Evolutionary conservation across 176 grass and related monocot species (phyloP).

Genomic region (Saccharum spontaneum): DNA sequence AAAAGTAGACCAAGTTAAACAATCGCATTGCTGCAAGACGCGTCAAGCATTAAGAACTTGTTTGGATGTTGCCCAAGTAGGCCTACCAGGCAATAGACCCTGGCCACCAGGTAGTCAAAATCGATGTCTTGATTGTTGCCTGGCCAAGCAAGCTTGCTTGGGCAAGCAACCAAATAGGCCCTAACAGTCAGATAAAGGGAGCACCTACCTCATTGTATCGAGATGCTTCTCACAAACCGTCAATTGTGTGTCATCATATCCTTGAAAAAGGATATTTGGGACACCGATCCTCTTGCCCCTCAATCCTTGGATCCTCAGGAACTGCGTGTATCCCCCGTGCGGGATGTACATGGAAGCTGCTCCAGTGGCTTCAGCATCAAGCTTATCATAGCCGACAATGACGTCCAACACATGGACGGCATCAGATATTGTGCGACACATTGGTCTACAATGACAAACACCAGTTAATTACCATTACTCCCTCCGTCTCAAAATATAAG

Average conservation of each 20-base stretch:
- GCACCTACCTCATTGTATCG: constrained; percentile 38
- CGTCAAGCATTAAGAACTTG: no score
- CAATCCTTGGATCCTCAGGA: constrained; percentile 49
- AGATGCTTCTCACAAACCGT: constrained; percentile 40
- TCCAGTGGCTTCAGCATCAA: constrained; percentile 42
- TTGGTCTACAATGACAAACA: constrained; percentile 18
- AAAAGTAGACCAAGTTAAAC: background rate
- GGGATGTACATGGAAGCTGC: constrained; percentile 55
- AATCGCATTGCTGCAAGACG: no score
- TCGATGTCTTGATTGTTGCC: no score
- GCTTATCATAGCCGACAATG: constrained; percentile 56
- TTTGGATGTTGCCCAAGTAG: no score
- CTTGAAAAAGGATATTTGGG: constrained; percentile 26
- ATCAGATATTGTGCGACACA: constrained; percentile 53
- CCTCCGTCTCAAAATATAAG: no score
- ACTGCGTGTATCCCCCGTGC: constrained; percentile 48
- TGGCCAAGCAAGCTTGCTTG: no score
- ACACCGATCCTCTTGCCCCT: constrained; percentile 59
- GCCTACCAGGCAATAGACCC: no score
- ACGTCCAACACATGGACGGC: constrained; percentile 52
- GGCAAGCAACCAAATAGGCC: no score
- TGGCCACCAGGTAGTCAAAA: no score
- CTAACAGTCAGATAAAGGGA: background rate
- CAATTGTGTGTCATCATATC: background rate
- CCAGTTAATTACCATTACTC: no score